Conservation (phyloP, 2,329 filamentous ascomycete species). For the Exophiala mesophila region DNA sequence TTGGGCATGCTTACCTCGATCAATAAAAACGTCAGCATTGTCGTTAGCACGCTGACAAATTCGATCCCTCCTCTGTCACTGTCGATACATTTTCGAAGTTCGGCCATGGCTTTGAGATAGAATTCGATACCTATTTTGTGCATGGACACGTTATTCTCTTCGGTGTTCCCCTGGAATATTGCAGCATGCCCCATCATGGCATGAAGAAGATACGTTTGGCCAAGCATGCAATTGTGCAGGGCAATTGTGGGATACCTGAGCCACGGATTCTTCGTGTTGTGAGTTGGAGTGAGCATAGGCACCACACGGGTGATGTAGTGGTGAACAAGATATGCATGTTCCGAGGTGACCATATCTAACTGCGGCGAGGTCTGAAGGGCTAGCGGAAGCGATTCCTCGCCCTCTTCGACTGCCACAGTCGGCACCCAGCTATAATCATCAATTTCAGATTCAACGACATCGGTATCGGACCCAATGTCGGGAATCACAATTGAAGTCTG, state of each 20-base stretch:
- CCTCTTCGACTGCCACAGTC: too few species aligned
- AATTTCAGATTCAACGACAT: too few species aligned
- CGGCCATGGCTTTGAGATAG: slow-evolving; percentile 4
- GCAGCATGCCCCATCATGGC: slow-evolving; percentile 2
- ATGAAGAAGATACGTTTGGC: slow-evolving; percentile 2
- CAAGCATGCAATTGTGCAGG: slow-evolving; percentile 1
- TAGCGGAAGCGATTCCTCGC: too few species aligned
- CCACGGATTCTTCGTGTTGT: slow-evolving; percentile 2
- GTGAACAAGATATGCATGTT: neutral
- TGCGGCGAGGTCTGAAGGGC: too few species aligned
- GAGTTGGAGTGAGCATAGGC: neutral
- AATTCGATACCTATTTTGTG: neutral
- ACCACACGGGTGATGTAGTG: slow-evolving; percentile 1
- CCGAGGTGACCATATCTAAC: too few species aligned
- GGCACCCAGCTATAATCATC: too few species aligned
- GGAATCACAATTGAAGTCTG: too few species aligned
- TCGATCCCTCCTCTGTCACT: neutral
- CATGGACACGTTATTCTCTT: neutral
- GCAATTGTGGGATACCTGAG: slow-evolving; percentile 6
- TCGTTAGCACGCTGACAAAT: slow-evolving; percentile 3
- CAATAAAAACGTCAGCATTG: slow-evolving; percentile 2
- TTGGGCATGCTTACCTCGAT: neutral
- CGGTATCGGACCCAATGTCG: too few species aligned
- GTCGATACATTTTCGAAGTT: slow-evolving; percentile 1
- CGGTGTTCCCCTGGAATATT: neutral